These are phyloP conservation scores for Pseudocercospora fuligena DNA, from an alignment of 2,329 filamentous ascomycete genomes.

Conservation along the genomic window DNA sequence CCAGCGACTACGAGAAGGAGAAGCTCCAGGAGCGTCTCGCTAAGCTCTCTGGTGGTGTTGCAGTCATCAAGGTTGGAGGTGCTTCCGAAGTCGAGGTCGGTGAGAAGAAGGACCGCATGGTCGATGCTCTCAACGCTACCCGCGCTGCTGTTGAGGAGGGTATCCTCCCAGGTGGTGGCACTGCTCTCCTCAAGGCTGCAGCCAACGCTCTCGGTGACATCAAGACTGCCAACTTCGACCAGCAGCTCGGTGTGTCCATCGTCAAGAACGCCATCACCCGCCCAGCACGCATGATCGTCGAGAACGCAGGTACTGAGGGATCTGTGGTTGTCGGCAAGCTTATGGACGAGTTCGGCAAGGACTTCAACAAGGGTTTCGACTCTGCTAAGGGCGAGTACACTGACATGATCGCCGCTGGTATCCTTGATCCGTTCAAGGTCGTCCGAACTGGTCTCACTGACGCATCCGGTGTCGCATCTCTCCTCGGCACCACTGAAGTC, in stretches of 20 bases:
- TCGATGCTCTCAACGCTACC: slow-evolving; percentile 96
- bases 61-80: slow-evolving; percentile 98
- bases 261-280: slow-evolving; percentile 98
- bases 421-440: slow-evolving; percentile 99
- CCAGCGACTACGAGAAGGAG: slow-evolving; percentile 99
- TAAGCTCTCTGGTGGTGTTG: slow-evolving; percentile 98
- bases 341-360: slow-evolving; percentile 83
- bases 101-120: slow-evolving; percentile 99
- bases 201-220: slow-evolving; percentile 81
- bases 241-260: slow-evolving; percentile 97
- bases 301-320: slow-evolving; percentile 96
- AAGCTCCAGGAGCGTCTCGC: slow-evolving; percentile 99
- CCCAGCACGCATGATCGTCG: slow-evolving; percentile 91
- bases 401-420: slow-evolving; percentile 96
- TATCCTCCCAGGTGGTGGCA: slow-evolving; percentile 97
- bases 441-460: slow-evolving; percentile 95
- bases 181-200: slow-evolving; percentile 95
- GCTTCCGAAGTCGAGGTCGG: slow-evolving; percentile 97
- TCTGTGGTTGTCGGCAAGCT: slow-evolving; percentile 98
- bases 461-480: slow-evolving; percentile 92
- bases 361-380: slow-evolving; percentile 99
- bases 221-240: slow-evolving; percentile 95
- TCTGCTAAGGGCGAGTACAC: slow-evolving; percentile 96
- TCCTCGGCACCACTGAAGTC: slow-evolving; percentile 97
- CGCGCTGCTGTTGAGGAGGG: slow-evolving; percentile 98